phyloP scores from a whole-genome alignment of 2,329 filamentous ascomycete genomes.

The Ophiostoma perfectum region DNA sequence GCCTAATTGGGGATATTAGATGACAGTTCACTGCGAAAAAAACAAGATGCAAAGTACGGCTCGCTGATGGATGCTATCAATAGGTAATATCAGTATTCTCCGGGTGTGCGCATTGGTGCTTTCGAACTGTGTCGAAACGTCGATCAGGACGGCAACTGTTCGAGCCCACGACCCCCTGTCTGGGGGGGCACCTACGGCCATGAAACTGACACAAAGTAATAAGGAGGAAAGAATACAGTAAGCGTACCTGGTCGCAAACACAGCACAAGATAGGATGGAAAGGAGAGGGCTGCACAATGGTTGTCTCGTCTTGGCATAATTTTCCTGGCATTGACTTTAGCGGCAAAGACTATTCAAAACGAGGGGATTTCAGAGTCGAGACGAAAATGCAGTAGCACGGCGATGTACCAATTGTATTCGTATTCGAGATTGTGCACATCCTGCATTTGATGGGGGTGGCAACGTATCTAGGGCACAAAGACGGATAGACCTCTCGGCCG shows the following conservation, averaged over 20 bases:
- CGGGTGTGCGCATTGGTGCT: not conserved
- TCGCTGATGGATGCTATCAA: too few species aligned
- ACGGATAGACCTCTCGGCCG: too few species aligned
- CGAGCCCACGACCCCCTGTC: slow-evolving; percentile 17
- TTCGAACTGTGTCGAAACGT: slow-evolving; percentile 25
- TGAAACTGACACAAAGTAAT: not conserved
- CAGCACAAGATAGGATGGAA: not conserved
- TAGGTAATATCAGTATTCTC: too few species aligned
- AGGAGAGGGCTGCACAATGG: not conserved
- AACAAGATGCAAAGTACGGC: not conserved
- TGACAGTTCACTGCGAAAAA: not conserved
- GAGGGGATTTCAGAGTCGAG: not conserved
- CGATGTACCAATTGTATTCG: not conserved
- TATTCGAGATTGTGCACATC: not conserved
- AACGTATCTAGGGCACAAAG: not conserved
- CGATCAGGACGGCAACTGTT: slow-evolving; percentile 26
- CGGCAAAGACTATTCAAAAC: not conserved
- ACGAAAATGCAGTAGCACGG: not conserved
- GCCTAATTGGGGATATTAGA: not conserved
- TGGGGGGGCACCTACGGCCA: not conserved
- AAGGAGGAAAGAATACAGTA: not conserved
- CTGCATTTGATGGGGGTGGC: not conserved
- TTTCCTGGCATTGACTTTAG: not conserved
- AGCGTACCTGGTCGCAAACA: not conserved
- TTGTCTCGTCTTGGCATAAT: not conserved